Conservation (phyloP, 345 rosid species). For the Gossypium sturtianum region DNA sequence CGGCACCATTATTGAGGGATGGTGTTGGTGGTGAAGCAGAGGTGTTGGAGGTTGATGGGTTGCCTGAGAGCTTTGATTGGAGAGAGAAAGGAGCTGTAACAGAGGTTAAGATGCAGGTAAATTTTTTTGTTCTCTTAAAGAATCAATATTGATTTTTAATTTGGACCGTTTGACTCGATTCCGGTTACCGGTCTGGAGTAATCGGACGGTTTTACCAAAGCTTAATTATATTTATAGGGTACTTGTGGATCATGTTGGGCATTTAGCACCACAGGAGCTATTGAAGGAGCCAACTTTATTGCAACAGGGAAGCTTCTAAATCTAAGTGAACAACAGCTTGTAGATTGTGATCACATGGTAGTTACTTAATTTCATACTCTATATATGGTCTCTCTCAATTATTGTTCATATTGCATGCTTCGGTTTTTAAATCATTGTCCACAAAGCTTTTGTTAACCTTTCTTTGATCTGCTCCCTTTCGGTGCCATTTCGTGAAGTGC, state of each 20-base stretch:
- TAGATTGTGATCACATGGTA: constrained; percentile 73
- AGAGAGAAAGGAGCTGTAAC: constrained; percentile 86
- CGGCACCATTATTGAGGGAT: not conserved
- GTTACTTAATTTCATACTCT: not conserved
- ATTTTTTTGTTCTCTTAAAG: no score
- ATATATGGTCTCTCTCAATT: not conserved
- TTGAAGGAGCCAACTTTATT: constrained; percentile 76
- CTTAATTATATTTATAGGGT: constrained; percentile 40
- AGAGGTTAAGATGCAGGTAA: constrained; percentile 77
- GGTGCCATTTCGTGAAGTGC: constrained; percentile 33
- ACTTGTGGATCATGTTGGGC: constrained; percentile 95
- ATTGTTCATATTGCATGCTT: not conserved
- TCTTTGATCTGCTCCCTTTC: not conserved
- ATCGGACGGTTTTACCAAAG: no score
- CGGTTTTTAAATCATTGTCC: not conserved
- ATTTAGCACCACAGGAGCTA: constrained; percentile 82
- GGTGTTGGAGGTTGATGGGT: constrained; percentile 34
- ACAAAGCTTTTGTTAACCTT: not conserved
- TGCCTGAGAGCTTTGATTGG: constrained; percentile 83
- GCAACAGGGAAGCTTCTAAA: constrained; percentile 73
- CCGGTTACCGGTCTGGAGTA: no score
- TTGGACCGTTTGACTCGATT: not conserved
- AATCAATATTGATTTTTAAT: not conserved
- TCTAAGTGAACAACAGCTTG: constrained; percentile 94
- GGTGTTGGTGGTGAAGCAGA: constrained; percentile 7